Percentiles rank a stretch among this genome's conserved stretches.
Conservation (phyloP, 2,329 filamentous ascomycete genomes). For the Dothistroma pini region DNA sequence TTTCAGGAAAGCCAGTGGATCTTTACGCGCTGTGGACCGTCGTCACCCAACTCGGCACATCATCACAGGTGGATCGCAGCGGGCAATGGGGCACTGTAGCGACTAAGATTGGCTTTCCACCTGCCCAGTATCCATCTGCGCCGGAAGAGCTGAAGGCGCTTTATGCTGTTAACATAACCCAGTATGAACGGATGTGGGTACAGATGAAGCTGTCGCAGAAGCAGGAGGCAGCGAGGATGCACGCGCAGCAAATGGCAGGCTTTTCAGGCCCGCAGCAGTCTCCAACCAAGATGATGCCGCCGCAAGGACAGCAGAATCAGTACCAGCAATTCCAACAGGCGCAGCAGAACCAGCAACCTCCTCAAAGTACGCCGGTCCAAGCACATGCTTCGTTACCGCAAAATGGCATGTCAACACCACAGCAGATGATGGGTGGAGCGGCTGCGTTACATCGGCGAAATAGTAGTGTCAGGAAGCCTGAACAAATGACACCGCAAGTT, state of each 20-base stretch:
- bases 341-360: constrained; percentile 26
- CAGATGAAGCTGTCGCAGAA: constrained; percentile 49
- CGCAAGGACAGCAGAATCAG: constrained; percentile 24
- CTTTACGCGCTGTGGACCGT: constrained; percentile 73
- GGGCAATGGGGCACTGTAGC: constrained; percentile 74
- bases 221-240: constrained; percentile 33
- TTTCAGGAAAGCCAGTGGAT: constrained; percentile 70
- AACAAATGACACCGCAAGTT: constrained; percentile 31
- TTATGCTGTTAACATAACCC: constrained; percentile 70
- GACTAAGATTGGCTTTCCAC: constrained; percentile 43
- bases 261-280: constrained; percentile 30
- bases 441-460: constrained; percentile 34
- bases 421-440: constrained; percentile 37
- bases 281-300: constrained; percentile 36
- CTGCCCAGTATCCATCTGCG: constrained; percentile 55
- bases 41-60: constrained; percentile 74
- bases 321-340: constrained; percentile 29
- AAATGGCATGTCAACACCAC: constrained; percentile 48
- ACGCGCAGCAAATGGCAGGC: constrained; percentile 41
- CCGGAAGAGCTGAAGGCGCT: constrained; percentile 65
- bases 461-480: constrained; percentile 29
- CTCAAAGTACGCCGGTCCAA: constrained; percentile 44
- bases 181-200: constrained; percentile 70
- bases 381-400: constrained; percentile 47
- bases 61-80: constrained; percentile 64